phyloP scores from a whole-genome alignment of 345 rosid species.

The Eutrema japonicum region DNA sequence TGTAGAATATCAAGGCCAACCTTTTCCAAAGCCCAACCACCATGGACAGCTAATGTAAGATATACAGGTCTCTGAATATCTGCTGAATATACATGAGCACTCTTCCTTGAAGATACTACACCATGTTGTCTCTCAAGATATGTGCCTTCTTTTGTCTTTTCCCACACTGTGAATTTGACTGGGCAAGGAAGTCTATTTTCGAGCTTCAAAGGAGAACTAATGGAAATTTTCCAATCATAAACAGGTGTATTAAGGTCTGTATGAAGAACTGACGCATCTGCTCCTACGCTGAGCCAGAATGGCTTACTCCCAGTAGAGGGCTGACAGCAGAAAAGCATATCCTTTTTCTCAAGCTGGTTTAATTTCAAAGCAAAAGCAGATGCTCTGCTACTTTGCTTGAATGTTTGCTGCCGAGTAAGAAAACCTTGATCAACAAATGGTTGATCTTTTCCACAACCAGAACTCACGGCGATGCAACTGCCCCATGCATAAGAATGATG shows the following conservation, averaged over 20 bases:
- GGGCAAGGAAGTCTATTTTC: conserved; percentile 95
- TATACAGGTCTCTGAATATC: conserved; percentile 77
- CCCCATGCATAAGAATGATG: conserved; percentile 76
- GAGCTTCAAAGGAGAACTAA: conserved; percentile 84
- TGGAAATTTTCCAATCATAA: conserved; percentile 93
- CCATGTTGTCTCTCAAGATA: conserved; percentile 70
- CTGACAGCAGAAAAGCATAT: conserved; percentile 70
- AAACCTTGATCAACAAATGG: conserved; percentile 69
- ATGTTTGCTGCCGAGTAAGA: conserved; percentile 61
- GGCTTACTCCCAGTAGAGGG: conserved; percentile 63
- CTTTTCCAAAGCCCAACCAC: conserved; percentile 96
- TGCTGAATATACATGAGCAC: conserved; percentile 69
- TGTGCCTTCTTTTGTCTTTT: conserved; percentile 74
- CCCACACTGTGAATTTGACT: conserved; percentile 87
- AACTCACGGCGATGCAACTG: conserved; percentile 55
- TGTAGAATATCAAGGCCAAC: conserved; percentile 46
- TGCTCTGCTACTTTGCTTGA: conserved; percentile 62
- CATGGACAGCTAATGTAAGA: conserved; percentile 75
- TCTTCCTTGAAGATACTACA: conserved; percentile 61
- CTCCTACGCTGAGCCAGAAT: conserved; percentile 86
- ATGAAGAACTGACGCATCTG: conserved; percentile 89
- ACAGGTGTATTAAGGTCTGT: conserved; percentile 92
- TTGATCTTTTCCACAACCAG: conserved; percentile 73
- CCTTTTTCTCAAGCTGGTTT: conserved; percentile 90
- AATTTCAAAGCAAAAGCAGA: conserved; percentile 61